Conservation (phyloP, 2,329 filamentous ascomycete genomes). For the Hypoxylon sp. region DNA sequence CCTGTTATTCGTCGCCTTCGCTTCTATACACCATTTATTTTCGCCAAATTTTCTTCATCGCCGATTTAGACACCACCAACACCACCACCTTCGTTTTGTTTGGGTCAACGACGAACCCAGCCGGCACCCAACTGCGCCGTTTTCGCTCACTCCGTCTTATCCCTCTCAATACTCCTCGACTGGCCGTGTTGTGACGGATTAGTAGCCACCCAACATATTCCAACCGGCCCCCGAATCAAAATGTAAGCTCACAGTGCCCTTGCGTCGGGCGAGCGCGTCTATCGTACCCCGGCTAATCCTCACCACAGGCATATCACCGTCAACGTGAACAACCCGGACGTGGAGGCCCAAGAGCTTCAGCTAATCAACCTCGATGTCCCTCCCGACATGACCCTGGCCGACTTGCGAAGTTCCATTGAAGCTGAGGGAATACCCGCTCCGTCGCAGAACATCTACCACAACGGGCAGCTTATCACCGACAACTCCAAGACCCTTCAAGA, state of each 20-base stretch:
- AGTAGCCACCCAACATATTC: conserved; percentile 9
- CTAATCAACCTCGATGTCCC: conserved; percentile 76
- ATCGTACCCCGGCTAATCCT: conserved; percentile 16
- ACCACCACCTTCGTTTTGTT: conserved; percentile 19
- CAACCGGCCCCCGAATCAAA: conserved; percentile 22
- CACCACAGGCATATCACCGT: conserved; percentile 78
- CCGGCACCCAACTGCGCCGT: conserved; percentile 20
- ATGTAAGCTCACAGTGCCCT: conserved; percentile 33
- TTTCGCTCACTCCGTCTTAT: conserved; percentile 17
- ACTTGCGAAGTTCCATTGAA: conserved; percentile 89
- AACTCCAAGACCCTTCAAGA: conserved; percentile 85
- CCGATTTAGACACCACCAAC: conserved; percentile 20
- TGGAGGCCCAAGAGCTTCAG: conserved; percentile 71
- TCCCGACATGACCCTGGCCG: conserved; percentile 79
- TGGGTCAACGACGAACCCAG: conserved; percentile 23
- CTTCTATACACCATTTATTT: conserved; percentile 35
- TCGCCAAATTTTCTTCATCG: conserved; percentile 36
- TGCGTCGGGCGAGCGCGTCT: not conserved
- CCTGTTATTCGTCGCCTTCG: conserved; percentile 36
- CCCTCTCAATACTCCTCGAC: conserved; percentile 15
- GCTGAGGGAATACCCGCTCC: conserved; percentile 80
- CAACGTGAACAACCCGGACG: conserved; percentile 75
- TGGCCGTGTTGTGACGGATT: conserved; percentile 22
- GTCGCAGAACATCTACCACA: conserved; percentile 89
- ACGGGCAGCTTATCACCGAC: conserved; percentile 83